Percentiles rank a stretch among this genome's conserved stretches.
Evolutionary conservation across 2,329 filamentous ascomycete genomes (phyloP).

Genomic region (Pestalotiopsis sp.): DNA sequence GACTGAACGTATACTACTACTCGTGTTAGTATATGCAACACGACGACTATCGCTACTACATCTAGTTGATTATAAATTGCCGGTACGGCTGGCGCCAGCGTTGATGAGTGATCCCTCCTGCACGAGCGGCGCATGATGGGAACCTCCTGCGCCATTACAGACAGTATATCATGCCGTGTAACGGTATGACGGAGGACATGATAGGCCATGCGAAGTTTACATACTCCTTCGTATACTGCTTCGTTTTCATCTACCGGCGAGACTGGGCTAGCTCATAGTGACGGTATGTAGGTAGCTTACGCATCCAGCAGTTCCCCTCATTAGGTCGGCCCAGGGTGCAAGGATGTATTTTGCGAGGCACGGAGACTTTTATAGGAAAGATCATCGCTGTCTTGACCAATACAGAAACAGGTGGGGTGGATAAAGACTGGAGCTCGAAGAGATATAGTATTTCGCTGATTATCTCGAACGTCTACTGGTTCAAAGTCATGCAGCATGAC

Average conservation of each 20-base stretch:
- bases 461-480: background rate
- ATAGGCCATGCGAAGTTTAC: background rate
- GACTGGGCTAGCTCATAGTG: background rate
- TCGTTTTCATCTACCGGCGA: background rate
- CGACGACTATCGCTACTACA: background rate
- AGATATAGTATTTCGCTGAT: background rate
- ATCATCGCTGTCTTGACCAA: background rate
- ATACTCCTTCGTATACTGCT: background rate
- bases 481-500: background rate
- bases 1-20: no score
- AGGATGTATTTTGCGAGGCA: background rate
- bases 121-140: background rate
- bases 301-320: background rate
- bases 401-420: background rate
- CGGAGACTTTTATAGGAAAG: background rate
- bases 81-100: background rate
- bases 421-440: background rate
- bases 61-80: background rate
- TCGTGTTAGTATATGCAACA: no score
- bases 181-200: background rate
- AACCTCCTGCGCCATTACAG: background rate
- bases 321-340: background rate
- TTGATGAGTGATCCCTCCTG: background rate
- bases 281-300: background rate
- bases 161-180: background rate